Evolutionary conservation across 805 yeast species (phyloP).

Genomic region (Nakazawaea peltata): DNA sequence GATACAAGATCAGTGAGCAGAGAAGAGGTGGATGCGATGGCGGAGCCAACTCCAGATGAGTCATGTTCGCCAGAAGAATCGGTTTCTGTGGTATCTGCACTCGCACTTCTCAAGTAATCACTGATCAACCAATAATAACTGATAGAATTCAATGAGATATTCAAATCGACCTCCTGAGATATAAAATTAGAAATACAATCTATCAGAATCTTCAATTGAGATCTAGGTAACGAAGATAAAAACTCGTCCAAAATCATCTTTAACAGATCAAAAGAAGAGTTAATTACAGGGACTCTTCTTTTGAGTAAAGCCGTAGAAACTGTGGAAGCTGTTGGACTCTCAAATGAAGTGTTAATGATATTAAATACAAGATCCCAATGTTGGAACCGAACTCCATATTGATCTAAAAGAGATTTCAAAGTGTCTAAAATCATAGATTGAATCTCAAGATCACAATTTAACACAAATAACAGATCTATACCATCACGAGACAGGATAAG

Average conservation of each 20-base stretch:
- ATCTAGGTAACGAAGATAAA: conserved; percentile 58
- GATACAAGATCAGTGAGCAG: neutral
- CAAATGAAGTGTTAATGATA: conserved; percentile 53
- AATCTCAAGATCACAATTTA: conserved; percentile 61
- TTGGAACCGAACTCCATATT: conserved; percentile 54
- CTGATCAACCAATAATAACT: conserved; percentile 91
- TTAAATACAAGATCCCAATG: conserved; percentile 70
- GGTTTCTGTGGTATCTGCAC: neutral
- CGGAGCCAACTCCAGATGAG: conserved; percentile 11
- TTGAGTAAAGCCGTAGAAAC: conserved; percentile 20
- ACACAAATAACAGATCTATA: conserved; percentile 29
- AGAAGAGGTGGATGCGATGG: conserved; percentile 16
- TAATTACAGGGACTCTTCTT: conserved; percentile 43
- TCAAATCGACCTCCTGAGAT: conserved; percentile 63
- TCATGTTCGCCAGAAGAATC: too few relatives aligned
- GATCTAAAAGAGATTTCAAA: conserved; percentile 66
- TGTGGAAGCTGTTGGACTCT: conserved; percentile 6
- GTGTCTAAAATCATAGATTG: conserved; percentile 55
- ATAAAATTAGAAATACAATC: conserved; percentile 70
- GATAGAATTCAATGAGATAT: conserved; percentile 84
- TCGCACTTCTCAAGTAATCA: conserved; percentile 41
- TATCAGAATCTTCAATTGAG: conserved; percentile 55
- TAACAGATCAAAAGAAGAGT: conserved; percentile 72
- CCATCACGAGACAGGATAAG: conserved; percentile 31
- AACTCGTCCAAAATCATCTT: conserved; percentile 85